These are phyloP conservation scores for Austroboletus niveus DNA, from an alignment of 1,284 basidiomycete genomes.

Conservation along the genomic window DNA sequence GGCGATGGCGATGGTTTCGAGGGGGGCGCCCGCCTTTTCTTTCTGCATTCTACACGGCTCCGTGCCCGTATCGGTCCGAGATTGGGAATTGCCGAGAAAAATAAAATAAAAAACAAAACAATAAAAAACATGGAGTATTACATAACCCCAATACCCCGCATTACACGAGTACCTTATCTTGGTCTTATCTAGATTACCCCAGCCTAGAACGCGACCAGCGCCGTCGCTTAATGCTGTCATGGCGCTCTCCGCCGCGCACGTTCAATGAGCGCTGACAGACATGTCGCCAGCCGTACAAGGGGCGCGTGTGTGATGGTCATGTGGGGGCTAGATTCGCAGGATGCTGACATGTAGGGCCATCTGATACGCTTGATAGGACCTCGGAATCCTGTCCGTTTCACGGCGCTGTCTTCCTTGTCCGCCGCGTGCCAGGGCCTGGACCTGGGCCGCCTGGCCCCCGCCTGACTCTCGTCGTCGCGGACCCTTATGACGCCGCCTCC, in stretches of 20 bases:
- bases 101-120: not conserved
- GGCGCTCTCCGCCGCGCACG: conserved; percentile 4
- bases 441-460: not conserved
- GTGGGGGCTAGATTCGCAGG: conserved; percentile 15
- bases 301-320: conserved; percentile 4
- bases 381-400: conserved; percentile 22
- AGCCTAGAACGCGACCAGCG: conserved; percentile 13
- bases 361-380: conserved; percentile 32
- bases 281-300: not conserved
- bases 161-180: conserved; percentile 22
- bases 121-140: conserved; percentile 9
- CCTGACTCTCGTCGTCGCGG: conserved; percentile 7
- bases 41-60: conserved; percentile 15
- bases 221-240: conserved; percentile 1
- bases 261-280: not conserved
- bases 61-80: conserved; percentile 28
- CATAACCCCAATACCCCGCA: conserved; percentile 25
- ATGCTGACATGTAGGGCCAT: conserved; percentile 17
- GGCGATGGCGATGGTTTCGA: conserved; percentile 12
- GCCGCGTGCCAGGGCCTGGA: conserved; percentile 9
- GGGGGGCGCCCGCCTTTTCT: conserved; percentile 1
- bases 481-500: conserved; percentile 3
- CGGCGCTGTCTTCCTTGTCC: conserved; percentile 20
- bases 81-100: conserved; percentile 7
- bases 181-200: conserved; percentile 29